Percentiles rank a stretch among this genome's conserved stretches.
Evolutionary conservation across 2,329 filamentous ascomycete species (phyloP).

Genomic region (Arthrobotrys entomopaga): DNA sequence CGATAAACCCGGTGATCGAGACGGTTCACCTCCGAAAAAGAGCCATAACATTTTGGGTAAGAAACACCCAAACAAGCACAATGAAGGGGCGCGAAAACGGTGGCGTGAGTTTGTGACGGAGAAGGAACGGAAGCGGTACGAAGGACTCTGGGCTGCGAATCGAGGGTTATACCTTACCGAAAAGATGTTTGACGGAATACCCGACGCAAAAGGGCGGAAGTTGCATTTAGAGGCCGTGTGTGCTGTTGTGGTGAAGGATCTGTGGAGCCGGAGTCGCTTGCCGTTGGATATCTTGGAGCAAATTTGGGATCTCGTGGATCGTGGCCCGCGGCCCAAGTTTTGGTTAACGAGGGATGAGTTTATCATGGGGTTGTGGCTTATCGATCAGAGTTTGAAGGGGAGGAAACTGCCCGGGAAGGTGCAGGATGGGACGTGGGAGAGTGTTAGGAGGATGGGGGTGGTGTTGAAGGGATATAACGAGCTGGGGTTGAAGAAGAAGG

Average conservation of each 20-base stretch:
- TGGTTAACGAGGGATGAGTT: constrained; percentile 76
- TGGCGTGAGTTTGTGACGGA: constrained; percentile 81
- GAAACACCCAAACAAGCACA: constrained; percentile 77
- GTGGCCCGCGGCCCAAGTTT: constrained; percentile 64
- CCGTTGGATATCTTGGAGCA: constrained; percentile 75
- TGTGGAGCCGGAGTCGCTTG: constrained; percentile 78
- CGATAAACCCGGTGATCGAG: constrained; percentile 28
- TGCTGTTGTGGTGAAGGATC: constrained; percentile 76
- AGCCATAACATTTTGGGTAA: constrained; percentile 65
- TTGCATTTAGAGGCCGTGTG: constrained; percentile 67
- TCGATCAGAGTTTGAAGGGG: constrained; percentile 82
- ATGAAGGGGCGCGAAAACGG: constrained; percentile 77
- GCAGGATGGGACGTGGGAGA: constrained; percentile 79
- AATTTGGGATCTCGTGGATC: constrained; percentile 80
- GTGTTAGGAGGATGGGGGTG: constrained; percentile 66
- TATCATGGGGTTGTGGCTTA: constrained; percentile 83
- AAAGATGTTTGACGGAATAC: constrained; percentile 57
- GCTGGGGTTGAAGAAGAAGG: constrained; percentile 41
- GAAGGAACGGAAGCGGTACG: constrained; percentile 80
- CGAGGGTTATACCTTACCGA: constrained; percentile 66
- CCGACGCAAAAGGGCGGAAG: constrained; percentile 48
- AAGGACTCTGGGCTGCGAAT: constrained; percentile 86
- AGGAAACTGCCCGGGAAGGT: constrained; percentile 79
- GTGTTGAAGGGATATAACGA: constrained; percentile 51
- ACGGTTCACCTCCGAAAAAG: constrained; percentile 38